Base-by-base conservation (phyloP, 1,284 basidiomycete genomes). In the Cystobasidium pallidum region DNA sequence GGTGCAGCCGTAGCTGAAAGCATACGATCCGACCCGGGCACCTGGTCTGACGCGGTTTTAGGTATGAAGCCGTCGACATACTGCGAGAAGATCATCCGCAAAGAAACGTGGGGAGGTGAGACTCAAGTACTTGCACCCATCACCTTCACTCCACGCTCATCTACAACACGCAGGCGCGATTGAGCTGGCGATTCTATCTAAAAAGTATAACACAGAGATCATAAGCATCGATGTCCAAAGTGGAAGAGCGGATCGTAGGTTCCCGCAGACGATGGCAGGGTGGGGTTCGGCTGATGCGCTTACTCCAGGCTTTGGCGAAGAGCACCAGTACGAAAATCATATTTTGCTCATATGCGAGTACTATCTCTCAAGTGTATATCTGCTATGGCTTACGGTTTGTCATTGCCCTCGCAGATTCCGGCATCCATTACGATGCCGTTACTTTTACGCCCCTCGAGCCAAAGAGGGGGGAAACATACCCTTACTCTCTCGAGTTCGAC, bases 211-310 rank as follows among this genome's bases (percentile, higher is more conserved):
- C 41, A 89, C 90, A 0, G 93, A 95, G 81, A 95, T 97, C 57
- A 86, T 88, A 6, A 92, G 90, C 66, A 85, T 96, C 68, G 94
- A 97, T 79, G 91, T 97, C 59, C 90, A 94, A 79, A 91, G 91
- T 0, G 93, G 94, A 0, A 64, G 58, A 66, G 70, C 66, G 24
- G 55, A 72, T 34, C 41, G 68, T 72, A 54, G 24, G 73, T 32
- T 47, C 17, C 39, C 30, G 49, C 39, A 32, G 30, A 28, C 36
- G 47, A 62, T 34, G 21, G 30, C 17, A 36, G 39, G 7, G 10
- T 15, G n/a, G n/a, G n/a, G n/a, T 34, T n/a, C 47, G n/a, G n/a
- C n/a, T 32, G 66, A 70, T 19, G 55, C 32, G 36, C 30, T 2
- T 30, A 30, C 52, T n/a, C 21, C 52, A 58, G 41, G 63, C 21